Evolutionary conservation across 371 early-diverging fungal genomes (phyloP).

Genomic region (Lichtheimia ornata): DNA sequence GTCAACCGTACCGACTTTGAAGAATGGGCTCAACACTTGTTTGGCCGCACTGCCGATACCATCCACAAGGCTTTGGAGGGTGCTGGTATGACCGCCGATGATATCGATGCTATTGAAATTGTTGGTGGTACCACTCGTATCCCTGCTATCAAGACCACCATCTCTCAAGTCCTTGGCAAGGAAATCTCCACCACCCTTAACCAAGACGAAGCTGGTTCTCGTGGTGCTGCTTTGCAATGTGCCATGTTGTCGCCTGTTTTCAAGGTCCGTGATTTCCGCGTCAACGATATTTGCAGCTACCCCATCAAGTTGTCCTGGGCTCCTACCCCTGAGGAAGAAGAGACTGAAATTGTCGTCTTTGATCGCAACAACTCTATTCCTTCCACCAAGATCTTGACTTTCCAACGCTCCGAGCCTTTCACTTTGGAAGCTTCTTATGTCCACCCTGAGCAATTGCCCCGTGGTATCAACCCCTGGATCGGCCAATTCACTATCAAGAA

Average conservation of each 20-base stretch:
- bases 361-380: conserved; percentile 76
- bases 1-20: conserved; percentile 87
- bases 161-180: conserved; percentile 82
- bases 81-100: conserved; percentile 76
- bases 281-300: conserved; percentile 82
- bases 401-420: conserved; percentile 78
- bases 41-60: conserved; percentile 74
- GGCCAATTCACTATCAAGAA: conserved; percentile 68
- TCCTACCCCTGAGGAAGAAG: conserved; percentile 69
- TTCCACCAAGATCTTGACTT: conserved; percentile 85
- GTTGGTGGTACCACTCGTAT: conserved; percentile 95
- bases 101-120: conserved; percentile 91
- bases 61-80: conserved; percentile 77
- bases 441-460: conserved; percentile 68
- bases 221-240: conserved; percentile 96
- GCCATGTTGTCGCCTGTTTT: conserved; percentile 97
- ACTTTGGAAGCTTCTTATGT: conserved; percentile 80
- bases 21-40: conserved; percentile 74
- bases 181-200: conserved; percentile 92
- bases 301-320: conserved; percentile 73
- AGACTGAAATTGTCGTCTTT: conserved; percentile 74
- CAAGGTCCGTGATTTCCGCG: conserved; percentile 94
- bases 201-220: conserved; percentile 96
- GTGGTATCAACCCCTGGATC: conserved; percentile 73
- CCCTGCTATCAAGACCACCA: conserved; percentile 88